Evolutionary conservation across 805 yeast genomes (phyloP).

Genomic region (Kodamaea leandrae): DNA sequence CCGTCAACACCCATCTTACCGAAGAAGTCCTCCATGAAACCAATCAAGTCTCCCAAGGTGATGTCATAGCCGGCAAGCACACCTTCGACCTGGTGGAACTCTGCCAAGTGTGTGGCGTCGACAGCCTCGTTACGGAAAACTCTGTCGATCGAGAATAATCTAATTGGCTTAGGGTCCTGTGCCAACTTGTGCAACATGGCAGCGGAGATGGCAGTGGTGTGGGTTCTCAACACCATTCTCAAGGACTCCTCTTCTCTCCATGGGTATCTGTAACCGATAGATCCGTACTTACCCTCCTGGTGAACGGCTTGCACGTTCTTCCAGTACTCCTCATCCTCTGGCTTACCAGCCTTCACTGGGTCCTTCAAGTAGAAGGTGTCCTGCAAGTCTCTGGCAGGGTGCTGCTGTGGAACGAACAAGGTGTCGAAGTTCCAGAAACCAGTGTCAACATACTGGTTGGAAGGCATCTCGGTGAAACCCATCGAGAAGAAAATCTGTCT

Average conservation of each 20-base stretch:
- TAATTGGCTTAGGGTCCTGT: slow-evolving; percentile 79
- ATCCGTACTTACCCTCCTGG: slow-evolving; percentile 85
- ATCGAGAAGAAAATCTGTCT: slow-evolving; percentile 95
- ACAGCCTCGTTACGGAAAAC: slow-evolving; percentile 99
- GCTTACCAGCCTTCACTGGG: slow-evolving; percentile 77
- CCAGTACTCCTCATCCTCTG: slow-evolving; percentile 78
- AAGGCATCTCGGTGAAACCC: slow-evolving; percentile 99
- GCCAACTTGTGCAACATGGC: slow-evolving; percentile 86
- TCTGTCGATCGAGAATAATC: slow-evolving; percentile 94
- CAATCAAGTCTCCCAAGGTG: slow-evolving; percentile 93
- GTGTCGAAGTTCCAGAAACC: slow-evolving; percentile 99
- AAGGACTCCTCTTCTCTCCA: slow-evolving; percentile 92
- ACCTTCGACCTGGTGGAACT: slow-evolving; percentile 99
- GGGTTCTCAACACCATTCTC: slow-evolving; percentile 92
- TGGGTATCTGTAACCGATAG: slow-evolving; percentile 97
- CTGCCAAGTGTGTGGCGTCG: slow-evolving; percentile 98
- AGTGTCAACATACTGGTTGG: slow-evolving; percentile 95
- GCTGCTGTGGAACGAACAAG: slow-evolving; percentile 96
- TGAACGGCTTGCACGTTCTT: slow-evolving; percentile 80
- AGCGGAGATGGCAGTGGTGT: slow-evolving; percentile 93
- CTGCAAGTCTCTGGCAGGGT: slow-evolving; percentile 98
- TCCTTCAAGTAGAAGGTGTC: slow-evolving; percentile 97
- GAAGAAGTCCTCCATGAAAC: slow-evolving; percentile 97
- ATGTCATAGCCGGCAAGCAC: slow-evolving; percentile 94
- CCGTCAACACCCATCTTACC: slow-evolving; percentile 95